phyloP scores from a whole-genome alignment of 129 eudicot genomes.

The Flaveria brownii region DNA sequence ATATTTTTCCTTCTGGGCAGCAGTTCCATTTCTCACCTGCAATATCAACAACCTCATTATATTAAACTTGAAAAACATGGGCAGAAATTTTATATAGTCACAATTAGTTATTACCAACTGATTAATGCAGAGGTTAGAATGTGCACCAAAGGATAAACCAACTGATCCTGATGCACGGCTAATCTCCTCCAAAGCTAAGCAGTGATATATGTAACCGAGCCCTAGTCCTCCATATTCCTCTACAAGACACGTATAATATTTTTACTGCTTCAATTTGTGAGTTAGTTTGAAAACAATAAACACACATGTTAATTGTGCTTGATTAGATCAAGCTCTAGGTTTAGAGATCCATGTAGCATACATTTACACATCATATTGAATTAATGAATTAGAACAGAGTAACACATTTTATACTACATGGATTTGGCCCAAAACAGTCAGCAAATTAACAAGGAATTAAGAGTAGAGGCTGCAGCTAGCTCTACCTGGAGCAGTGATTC shows the following conservation, averaged over 20 bases:
- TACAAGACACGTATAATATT: slow-evolving; percentile 21
- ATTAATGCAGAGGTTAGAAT: slow-evolving; percentile 84
- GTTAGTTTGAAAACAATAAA: not conserved
- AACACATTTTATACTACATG: not conserved
- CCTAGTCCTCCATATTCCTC: slow-evolving; percentile 99
- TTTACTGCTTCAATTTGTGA: not conserved
- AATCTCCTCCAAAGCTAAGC: slow-evolving; percentile 89
- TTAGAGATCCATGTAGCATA: not conserved
- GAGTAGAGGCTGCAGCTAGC: slow-evolving; percentile 17
- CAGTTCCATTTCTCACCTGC: slow-evolving; percentile 86
- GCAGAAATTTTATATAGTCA: not conserved
- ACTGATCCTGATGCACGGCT: slow-evolving; percentile 97
- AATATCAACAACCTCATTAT: slow-evolving; percentile 25
- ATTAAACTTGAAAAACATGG: slow-evolving; percentile 7
- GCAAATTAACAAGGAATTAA: slow-evolving; percentile 17
- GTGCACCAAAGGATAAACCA: slow-evolving; percentile 92
- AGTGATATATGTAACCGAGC: slow-evolving; percentile 85
- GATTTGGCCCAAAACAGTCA: not conserved
- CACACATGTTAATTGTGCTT: not conserved
- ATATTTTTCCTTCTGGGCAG: slow-evolving; percentile 82
- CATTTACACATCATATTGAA: not conserved
- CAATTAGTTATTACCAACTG: slow-evolving; percentile 65
- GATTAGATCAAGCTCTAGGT: not conserved
- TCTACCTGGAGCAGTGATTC: slow-evolving; percentile 90
- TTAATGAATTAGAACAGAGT: not conserved